Conservation (phyloP, 2,329 filamentous ascomycete species). For the Aspergillus amoenus region DNA sequence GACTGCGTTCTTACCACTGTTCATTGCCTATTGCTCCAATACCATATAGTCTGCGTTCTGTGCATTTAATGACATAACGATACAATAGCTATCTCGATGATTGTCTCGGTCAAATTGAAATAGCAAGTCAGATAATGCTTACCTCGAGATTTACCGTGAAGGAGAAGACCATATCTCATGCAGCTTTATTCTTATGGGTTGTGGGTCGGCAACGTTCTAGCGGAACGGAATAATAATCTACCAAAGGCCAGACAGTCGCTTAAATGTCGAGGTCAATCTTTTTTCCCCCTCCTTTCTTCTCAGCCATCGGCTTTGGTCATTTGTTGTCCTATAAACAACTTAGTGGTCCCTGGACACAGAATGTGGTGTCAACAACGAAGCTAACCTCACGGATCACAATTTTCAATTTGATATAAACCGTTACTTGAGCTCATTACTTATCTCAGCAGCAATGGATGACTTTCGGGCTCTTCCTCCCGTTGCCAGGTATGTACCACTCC, state of each 20-base stretch:
- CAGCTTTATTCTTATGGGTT: not conserved
- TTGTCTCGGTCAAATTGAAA: not conserved
- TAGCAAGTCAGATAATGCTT: not conserved
- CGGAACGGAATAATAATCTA: constrained; percentile 18
- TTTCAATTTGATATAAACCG: not conserved
- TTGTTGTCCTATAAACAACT: not conserved
- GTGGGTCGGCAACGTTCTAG: constrained; percentile 1
- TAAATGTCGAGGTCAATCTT: constrained; percentile 14
- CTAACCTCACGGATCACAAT: not conserved
- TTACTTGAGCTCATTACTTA: constrained; percentile 1
- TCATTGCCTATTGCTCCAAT: not conserved
- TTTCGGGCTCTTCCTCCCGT: constrained; percentile 68
- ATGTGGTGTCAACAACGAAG: constrained; percentile 10
- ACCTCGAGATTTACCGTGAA: no score
- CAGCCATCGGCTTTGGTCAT: not conserved
- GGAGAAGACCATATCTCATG: no score
- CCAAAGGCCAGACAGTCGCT: constrained; percentile 15
- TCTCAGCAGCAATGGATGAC: constrained; percentile 51
- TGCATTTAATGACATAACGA: no score
- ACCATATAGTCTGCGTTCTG: no score
- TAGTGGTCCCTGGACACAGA: constrained; percentile 1
- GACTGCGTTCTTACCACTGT: not conserved
- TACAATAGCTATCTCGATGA: no score
- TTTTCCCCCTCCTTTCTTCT: constrained; percentile 3
- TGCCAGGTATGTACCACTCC: constrained; percentile 53